These are phyloP conservation scores for Ogataea corticis DNA, from an alignment of 805 yeast species.

Conservation along the genomic window DNA sequence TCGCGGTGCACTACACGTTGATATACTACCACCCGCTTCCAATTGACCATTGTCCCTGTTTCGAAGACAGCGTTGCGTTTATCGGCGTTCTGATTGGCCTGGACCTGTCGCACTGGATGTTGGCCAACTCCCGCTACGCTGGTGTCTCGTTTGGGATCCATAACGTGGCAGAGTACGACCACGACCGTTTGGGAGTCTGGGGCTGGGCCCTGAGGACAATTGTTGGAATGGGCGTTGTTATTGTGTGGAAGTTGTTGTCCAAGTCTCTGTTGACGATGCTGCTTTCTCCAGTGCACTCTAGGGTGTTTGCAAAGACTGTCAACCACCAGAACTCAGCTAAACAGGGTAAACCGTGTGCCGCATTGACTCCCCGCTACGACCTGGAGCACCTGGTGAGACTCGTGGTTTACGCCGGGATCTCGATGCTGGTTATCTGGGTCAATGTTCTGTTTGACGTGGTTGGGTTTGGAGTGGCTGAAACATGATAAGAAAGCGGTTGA, in stretches of 20 bases:
- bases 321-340: conserved; percentile 6
- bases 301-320: conserved; percentile 6
- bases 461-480: conserved; percentile 16
- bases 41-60: conserved; percentile 93
- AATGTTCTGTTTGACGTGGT: conserved; percentile 15
- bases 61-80: conserved; percentile 92
- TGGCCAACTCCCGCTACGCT: conserved; percentile 24
- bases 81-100: conserved; percentile 83
- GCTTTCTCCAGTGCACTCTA: conserved; percentile 57
- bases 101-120: conserved; percentile 60
- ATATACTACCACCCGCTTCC: conserved; percentile 79
- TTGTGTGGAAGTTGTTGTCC: conserved; percentile 71
- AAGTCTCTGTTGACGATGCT: conserved; percentile 63
- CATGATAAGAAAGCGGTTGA: neutral
- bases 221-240: conserved; percentile 63
- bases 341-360: conserved; percentile 38
- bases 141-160: conserved; percentile 12
- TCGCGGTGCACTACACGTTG: conserved; percentile 45
- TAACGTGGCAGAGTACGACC: conserved; percentile 43
- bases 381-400: conserved; percentile 77
- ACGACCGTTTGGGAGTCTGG: conserved; percentile 42
- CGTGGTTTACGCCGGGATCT: conserved; percentile 80
- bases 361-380: conserved; percentile 62
- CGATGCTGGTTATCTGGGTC: conserved; percentile 48
- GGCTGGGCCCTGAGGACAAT: conserved; percentile 48